Base-by-base conservation (phyloP, 108 stramenopile species). In the Pelagomonas calceolata region DNA sequence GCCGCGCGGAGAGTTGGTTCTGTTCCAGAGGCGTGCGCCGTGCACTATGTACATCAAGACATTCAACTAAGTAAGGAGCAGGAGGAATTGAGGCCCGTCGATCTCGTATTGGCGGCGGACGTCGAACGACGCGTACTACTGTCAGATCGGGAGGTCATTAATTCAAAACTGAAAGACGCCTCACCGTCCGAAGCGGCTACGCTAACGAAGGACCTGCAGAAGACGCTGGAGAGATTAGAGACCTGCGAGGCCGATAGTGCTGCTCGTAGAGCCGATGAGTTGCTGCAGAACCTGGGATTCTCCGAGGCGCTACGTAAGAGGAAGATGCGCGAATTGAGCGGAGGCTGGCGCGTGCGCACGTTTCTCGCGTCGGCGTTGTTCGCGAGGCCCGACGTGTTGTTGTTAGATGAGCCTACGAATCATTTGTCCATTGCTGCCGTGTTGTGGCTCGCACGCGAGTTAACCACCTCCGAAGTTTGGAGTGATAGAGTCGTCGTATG, bases 331-430 rank as follows among this genome's bases (percentile, higher is more conserved):
- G 70, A 83, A 34, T 74, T 90, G 32, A 79, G 68, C 18, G 87
- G 87, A 32, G 87, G 87, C 32, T 88, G 87, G 87, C 71, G 87
- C 34, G 86, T 88, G 84, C 84, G 87, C 43, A 85, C 86, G 45
- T 71, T 81, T 30, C 76, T 88, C 32, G 87, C 87, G 44, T 80
- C 78, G 0, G 87, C 85, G n/a, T 72, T 88, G 29, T 87, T 85
- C 36, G 43, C 70, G 43, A 63, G 76, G 65, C 86, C 86, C 3
- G 86, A 86, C 65, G 21, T 81, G 26, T 43, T 84, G n/a, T 32
- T 75, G 45, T 43, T 78, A 0, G 82, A 80, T 60, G 79, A 80
- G 77, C 76, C 82, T 16, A 80, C 76, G 31, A 76, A 76, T 37
- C 78, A 79, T 70, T 35, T 79, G 69, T 84, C 84, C 72, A 71